Evolutionary conservation across 495 filamentous ascomycete species (phyloP), one percentile per base, ranked within the genome.

Genomic region (Penicillium manginii): DNA sequence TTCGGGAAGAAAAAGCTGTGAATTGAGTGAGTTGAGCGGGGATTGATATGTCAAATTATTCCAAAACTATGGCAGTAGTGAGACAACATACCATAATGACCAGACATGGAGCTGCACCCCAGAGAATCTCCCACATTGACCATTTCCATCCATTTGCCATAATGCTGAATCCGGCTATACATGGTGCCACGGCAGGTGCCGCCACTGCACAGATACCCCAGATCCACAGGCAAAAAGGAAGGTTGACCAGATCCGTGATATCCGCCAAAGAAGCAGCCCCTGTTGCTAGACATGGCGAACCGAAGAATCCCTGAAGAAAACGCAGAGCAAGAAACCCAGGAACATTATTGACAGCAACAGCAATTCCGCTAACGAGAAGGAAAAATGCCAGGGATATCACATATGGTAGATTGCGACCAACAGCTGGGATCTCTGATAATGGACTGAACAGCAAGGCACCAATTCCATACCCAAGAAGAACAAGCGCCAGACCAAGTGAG

Each of bases 211-310:
- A 40, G 15, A 12, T 3, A 40, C 37, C 37, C 37, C 37, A 40
- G 37, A 40, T n/a, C 3, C 9, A 12, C 7, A 40, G 7, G 9
- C 6, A 31, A 42, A 7, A 18, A 1, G 19, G 22, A 2, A 46
- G 14, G 32, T 37, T n/a, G 3, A 11, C 11, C 23, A 80, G 58
- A 21, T 65, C 65, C 60, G 73, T 78, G 64, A 83, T 74, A 64
- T 83, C 79, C 40, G 71, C 68, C 48, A 83, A 60, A 2, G 76
- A 76, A 1, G 83, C 83, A 12, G 79, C 82, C 26, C 78, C 81
- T 2, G 73, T 80, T 1, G 80, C 77, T 0, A 82, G 62, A 60
- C 70, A 75, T 3, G 78, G 79, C 23, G 58, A 63, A 7, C 80
- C 80, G 57, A 82, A 78, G 61, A 82, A 78, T 21, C 80, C 80